Evolutionary conservation across 2,329 filamentous ascomycete species (phyloP).

Genomic region (Seiridium cupressi): DNA sequence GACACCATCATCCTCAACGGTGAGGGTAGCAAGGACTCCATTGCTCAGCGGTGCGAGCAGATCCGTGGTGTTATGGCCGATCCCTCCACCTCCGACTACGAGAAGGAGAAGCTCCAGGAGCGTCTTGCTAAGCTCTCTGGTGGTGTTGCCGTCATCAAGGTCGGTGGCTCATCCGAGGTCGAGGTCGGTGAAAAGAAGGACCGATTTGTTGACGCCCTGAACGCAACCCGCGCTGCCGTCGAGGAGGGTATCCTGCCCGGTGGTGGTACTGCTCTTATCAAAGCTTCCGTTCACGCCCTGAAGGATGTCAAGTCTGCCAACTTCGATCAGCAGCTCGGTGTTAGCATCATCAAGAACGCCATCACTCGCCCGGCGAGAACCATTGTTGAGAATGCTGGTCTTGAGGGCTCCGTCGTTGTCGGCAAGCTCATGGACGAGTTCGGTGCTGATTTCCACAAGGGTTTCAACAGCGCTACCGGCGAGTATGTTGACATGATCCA

Average conservation of each 20-base stretch:
- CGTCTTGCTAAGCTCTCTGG: constrained; percentile 98
- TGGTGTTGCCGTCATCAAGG: constrained; percentile 99
- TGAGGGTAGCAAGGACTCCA: constrained; percentile 89
- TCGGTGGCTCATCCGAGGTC: constrained; percentile 94
- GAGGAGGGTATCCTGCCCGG: constrained; percentile 99
- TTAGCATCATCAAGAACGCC: constrained; percentile 95
- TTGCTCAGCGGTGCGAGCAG: constrained; percentile 96
- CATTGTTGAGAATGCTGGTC: constrained; percentile 96
- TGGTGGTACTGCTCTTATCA: constrained; percentile 96
- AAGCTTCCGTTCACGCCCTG: constrained; percentile 90
- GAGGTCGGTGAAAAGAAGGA: constrained; percentile 99
- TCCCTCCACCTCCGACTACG: constrained; percentile 93
- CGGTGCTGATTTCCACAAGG: constrained; percentile 92
- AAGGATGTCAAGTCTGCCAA: constrained; percentile 81
- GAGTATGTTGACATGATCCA: constrained; percentile 99
- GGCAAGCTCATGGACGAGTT: constrained; percentile 97
- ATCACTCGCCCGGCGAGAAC: constrained; percentile 93
- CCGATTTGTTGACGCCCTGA: constrained; percentile 95
- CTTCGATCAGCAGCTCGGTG: constrained; percentile 99
- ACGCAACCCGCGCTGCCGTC: constrained; percentile 95
- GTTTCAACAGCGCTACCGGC: constrained; percentile 93
- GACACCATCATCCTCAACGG: constrained; percentile 99
- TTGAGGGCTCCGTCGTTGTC: constrained; percentile 93
- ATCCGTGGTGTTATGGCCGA: constrained; percentile 96
- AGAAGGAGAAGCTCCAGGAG: constrained; percentile 99